Percentiles rank a stretch among this genome's conserved stretches.
Evolutionary conservation across 345 rosid species (phyloP).

Genomic region (Cardamine chenopodiifolia): DNA sequence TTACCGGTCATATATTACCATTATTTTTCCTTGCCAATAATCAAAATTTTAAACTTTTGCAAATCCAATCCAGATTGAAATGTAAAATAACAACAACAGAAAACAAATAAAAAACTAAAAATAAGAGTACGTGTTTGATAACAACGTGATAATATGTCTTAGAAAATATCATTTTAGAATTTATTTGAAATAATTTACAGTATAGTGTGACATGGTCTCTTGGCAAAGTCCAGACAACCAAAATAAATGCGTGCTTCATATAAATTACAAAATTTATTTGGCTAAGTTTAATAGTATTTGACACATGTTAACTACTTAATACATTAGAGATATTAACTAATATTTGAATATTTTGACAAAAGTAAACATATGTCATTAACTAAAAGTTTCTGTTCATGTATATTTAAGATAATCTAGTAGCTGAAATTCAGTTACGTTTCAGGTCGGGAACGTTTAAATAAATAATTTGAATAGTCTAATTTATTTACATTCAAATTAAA

Average conservation of each 20-base stretch:
- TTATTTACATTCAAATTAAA: too few relatives aligned
- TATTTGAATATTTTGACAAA: neutral
- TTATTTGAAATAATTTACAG: too few relatives aligned
- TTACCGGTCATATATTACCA: too few relatives aligned
- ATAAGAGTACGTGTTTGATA: neutral
- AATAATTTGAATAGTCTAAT: too few relatives aligned
- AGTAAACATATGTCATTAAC: neutral
- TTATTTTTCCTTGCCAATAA: too few relatives aligned
- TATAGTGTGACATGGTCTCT: too few relatives aligned
- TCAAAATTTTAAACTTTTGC: too few relatives aligned
- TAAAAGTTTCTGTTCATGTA: too few relatives aligned
- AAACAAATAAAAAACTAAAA: neutral
- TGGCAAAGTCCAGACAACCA: neutral
- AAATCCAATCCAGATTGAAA: neutral
- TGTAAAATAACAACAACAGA: neutral
- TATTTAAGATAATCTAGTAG: too few relatives aligned
- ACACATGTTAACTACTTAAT: constrained; percentile 1
- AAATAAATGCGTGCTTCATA: constrained; percentile 11
- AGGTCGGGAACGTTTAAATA: constrained; percentile 3
- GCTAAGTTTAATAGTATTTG: neutral
- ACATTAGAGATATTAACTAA: neutral
- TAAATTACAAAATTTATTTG: neutral
- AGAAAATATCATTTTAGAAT: neutral
- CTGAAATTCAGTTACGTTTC: too few relatives aligned
- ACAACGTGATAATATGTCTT: neutral